Conservation (phyloP, 306 rosid genomes). For the Myrica gale region DNA sequence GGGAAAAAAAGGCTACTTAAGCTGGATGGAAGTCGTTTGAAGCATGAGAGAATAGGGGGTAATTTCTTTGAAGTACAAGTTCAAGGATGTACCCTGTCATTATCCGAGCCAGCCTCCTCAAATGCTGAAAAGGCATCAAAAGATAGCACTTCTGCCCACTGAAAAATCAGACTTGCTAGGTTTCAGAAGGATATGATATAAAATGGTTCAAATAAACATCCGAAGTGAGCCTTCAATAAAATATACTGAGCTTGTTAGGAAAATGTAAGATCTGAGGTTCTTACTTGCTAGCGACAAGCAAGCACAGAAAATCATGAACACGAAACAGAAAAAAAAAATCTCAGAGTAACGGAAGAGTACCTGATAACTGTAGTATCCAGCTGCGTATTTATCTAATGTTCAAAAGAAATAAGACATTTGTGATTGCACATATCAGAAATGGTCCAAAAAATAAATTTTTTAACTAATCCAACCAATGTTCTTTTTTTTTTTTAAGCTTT, state of each 20-base stretch:
- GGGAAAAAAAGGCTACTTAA: background rate
- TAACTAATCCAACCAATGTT: background rate
- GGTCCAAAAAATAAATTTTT: background rate
- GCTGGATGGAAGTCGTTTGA: no score
- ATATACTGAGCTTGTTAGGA: background rate
- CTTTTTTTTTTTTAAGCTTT: background rate
- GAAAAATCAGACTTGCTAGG: conserved; percentile 35
- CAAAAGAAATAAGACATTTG: background rate
- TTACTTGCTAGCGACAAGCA: background rate
- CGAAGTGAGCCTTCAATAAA: background rate
- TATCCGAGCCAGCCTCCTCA: conserved; percentile 85
- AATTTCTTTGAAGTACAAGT: conserved; percentile 13
- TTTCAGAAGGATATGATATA: background rate
- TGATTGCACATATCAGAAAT: background rate
- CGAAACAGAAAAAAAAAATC: background rate
- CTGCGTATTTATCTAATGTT: conserved; percentile 70
- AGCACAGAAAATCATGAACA: background rate
- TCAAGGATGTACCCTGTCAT: conserved; percentile 53
- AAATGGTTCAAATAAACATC: background rate
- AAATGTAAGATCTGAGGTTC: background rate
- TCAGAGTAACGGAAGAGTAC: conserved; percentile 34
- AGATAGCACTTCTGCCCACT: conserved; percentile 98
- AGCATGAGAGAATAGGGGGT: conserved; percentile 7
- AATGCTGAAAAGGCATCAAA: conserved; percentile 98
- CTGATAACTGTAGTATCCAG: conserved; percentile 98